Base-by-base conservation (phyloP, 1,139 yeast species). In the Magnusiomyces starmeri region DNA sequence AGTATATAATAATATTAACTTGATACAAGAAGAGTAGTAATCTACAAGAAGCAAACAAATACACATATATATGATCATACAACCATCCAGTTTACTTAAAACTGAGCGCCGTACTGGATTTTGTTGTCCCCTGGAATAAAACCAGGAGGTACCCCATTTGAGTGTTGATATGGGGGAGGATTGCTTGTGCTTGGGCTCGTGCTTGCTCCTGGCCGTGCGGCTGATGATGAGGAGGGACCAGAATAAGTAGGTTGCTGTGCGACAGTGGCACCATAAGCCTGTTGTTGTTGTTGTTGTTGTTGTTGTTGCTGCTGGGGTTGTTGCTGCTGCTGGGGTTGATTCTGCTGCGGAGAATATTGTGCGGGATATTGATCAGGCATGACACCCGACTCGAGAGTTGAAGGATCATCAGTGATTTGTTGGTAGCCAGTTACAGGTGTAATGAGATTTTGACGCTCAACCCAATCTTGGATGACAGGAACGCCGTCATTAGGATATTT, bases 401-500 rank as follows among this genome's bases (percentile, higher is more conserved):
- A 24, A 10, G n/a, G 8, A 10, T 12, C 25, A 12, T 27, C 27
- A 9, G 48, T 4, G 35, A 39, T 24, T n/a, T 25, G 34, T 6
- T 9, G 27, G 49, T 35, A 16, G 39, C 41, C 29, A 12, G 18
- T 25, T 21, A 14, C 25, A 6, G 45, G 48, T 2, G 39, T n/a
- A 16, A 46, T 20, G 22, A 46, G 6, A 18, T 25, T 16, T 6
- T 39, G 39, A 14, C 41, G 37, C 18, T 18, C 8, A 12, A 48
- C 14, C 46, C 40, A 26, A 24, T 54, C 51, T 7, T 51, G 20
- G 32, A 54, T 47, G 12, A 26, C 32, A 10, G 65, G 77, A 57
- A 82, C 75, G 8, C 89, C 89, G 1, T 87, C 89, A 49, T 82
- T 70, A 3, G 75, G 74, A 56, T 68, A 67, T 59, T 68, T 68